phyloP scores from a whole-genome alignment of 1,139 yeast species.

The Sugiyamaella novakii region DNA sequence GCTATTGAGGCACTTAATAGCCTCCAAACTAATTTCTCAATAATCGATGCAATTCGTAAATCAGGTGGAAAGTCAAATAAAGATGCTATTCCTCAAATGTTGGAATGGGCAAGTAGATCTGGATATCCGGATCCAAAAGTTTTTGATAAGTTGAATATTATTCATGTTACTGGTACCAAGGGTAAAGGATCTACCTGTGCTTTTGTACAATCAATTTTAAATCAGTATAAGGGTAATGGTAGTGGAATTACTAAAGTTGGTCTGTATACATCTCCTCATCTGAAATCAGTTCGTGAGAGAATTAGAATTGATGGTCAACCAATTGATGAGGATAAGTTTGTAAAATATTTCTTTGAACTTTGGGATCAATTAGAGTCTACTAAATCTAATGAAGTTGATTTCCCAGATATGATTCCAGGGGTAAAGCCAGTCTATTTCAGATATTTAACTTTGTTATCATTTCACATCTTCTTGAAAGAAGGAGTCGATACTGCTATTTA shows the following conservation, averaged over 20 bases:
- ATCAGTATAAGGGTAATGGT: conserved; percentile 53
- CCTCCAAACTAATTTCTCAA: conserved; percentile 87
- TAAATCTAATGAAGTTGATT: conserved; percentile 54
- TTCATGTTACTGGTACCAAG: conserved; percentile 96
- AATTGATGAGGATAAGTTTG: conserved; percentile 73
- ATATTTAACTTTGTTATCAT: conserved; percentile 82
- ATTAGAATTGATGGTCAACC: conserved; percentile 88
- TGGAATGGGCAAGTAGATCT: conserved; percentile 84
- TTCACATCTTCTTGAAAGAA: conserved; percentile 85
- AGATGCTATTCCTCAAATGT: conserved; percentile 80
- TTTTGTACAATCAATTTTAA: conserved; percentile 77
- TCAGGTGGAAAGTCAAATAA: conserved; percentile 70
- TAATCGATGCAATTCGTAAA: conserved; percentile 77
- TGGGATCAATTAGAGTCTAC: conserved; percentile 79
- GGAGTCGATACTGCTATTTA: conserved; percentile 90
- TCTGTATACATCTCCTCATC: conserved; percentile 91
- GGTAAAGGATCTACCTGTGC: conserved; percentile 99
- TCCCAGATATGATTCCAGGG: conserved; percentile 72
- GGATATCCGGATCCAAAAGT: conserved; percentile 65
- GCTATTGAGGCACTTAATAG: conserved; percentile 85
- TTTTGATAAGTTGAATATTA: conserved; percentile 70
- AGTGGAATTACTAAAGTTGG: conserved; percentile 59
- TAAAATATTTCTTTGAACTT: conserved; percentile 89
- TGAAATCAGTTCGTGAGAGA: conserved; percentile 90
- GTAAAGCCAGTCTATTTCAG: conserved; percentile 93